phyloP scores from a whole-genome alignment of 2,329 filamentous ascomycete species.

The Claviceps sp. region DNA sequence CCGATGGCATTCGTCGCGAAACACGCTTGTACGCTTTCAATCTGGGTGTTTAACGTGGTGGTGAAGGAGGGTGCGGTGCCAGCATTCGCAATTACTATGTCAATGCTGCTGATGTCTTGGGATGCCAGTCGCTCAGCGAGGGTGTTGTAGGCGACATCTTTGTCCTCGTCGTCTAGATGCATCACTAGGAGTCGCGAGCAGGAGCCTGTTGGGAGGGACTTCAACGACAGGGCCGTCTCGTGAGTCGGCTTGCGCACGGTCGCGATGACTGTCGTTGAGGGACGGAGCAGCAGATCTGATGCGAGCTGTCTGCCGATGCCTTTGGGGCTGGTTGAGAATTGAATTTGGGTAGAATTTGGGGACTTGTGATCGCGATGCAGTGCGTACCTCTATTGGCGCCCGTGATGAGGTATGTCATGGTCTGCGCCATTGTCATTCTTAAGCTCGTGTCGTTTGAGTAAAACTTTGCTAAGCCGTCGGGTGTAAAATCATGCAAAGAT shows the following conservation, averaged over 20 bases:
- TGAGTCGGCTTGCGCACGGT: conserved; percentile 21
- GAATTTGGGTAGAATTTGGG: not conserved
- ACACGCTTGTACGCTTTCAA: conserved; percentile 3
- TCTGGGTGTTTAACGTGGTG: conserved; percentile 1
- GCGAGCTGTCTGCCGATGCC: conserved; percentile 9
- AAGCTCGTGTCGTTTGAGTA: too few species aligned
- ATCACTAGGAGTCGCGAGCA: conserved; percentile 25
- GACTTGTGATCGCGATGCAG: not conserved
- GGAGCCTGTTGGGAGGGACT: conserved; percentile 19
- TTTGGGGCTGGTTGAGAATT: not conserved
- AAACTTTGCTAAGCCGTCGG: too few species aligned
- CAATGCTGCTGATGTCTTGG: conserved; percentile 25
- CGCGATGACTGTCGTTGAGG: conserved; percentile 24
- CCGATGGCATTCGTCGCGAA: conserved; percentile 18
- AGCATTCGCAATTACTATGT: conserved; percentile 41
- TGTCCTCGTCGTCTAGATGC: conserved; percentile 18
- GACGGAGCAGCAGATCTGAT: conserved; percentile 6
- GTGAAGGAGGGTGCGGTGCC: conserved; percentile 1
- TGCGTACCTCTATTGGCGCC: conserved; percentile 7
- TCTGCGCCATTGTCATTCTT: not conserved
- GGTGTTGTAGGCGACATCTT: conserved; percentile 18
- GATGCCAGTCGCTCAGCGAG: conserved; percentile 4
- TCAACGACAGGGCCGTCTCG: conserved; percentile 5
- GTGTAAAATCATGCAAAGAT: too few species aligned
- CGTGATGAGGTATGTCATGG: conserved; percentile 6